phyloP scores from a whole-genome alignment of 2,329 filamentous ascomycete species.

The Neofusicoccum sp. region DNA sequence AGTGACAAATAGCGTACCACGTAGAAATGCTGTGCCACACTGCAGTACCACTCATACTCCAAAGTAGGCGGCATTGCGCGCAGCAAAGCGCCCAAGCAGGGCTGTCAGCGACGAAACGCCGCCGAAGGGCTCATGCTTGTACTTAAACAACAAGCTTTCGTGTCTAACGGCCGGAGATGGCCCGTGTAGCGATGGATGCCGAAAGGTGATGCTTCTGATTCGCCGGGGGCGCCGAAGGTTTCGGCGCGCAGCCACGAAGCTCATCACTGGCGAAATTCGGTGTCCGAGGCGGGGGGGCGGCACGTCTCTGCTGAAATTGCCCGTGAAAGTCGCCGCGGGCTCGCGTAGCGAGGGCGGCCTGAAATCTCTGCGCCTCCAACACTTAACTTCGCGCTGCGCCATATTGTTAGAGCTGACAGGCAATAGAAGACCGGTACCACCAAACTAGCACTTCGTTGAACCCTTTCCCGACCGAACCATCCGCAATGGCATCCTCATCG shows the following conservation, averaged over 20 bases:
- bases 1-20: background rate
- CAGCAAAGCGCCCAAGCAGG: no score
- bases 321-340: conserved; percentile 10
- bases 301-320: background rate
- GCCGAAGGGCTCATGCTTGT: background rate
- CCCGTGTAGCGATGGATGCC: background rate
- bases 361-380: background rate
- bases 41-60: background rate
- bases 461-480: background rate
- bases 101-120: no score
- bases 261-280: background rate
- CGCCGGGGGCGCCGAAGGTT: background rate
- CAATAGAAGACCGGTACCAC: background rate
- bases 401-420: conserved; percentile 1
- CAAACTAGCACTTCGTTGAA: background rate
- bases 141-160: background rate
- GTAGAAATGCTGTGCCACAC: background rate
- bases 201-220: background rate
- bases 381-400: background rate
- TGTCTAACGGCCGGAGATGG: background rate
- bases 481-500: conserved; percentile 18
- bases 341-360: background rate
- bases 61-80: no score
- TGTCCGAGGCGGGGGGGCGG: background rate
- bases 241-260: background rate